Base-by-base conservation (phyloP, 2,329 filamentous ascomycete species). In the Calonectria pseudoturangicola region DNA sequence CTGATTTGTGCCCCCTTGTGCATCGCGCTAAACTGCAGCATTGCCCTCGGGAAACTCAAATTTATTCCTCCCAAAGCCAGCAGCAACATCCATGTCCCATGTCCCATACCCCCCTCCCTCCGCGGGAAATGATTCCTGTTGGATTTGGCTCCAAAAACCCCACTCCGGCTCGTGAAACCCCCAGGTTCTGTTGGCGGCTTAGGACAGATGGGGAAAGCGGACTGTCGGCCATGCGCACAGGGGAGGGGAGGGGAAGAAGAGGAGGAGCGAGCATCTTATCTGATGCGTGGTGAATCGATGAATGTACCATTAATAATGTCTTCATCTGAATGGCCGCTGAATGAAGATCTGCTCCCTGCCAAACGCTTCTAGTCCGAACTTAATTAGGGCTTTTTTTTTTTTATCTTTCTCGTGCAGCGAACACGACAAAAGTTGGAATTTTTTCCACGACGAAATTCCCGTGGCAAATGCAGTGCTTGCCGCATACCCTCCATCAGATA, bases 261-360 rank as follows among this genome's bases (percentile, higher is more conserved):
- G 39, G 68, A 60, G 28, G 28, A 30, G 54, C 30, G 21, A 62
- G 54, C 69, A 71, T 71, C 69, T 71, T 65, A 71, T 71, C 66
- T 67, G 69, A 67, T 71, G 64, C 39, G 28, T 18, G 16, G 28
- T 54, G 45, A 60, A 60, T 18, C 54, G n/a, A 27, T 18, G 25
- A 64, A 67, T 67, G 54, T 56, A 64, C 64, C 47, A 71, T 71
- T 68, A 71, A 71, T 71, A 71, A 71, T 71, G 48, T 67, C 64
- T 12, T 27, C 5, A 16, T 45, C 56, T 48, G 69, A 41, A 54
- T 64, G 47, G 54, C 48, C 36, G 21, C 66, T 45, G 54, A 60
- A 27, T 30, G 63, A 45, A 43, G 36, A 41, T 54, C 47, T 48
- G 27, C 51, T 68, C 62, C 62, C 62, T 56, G 65, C 50, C 41